Conservation (phyloP, 78 protist genomes). For the Protostelium mycophagum region DNA sequence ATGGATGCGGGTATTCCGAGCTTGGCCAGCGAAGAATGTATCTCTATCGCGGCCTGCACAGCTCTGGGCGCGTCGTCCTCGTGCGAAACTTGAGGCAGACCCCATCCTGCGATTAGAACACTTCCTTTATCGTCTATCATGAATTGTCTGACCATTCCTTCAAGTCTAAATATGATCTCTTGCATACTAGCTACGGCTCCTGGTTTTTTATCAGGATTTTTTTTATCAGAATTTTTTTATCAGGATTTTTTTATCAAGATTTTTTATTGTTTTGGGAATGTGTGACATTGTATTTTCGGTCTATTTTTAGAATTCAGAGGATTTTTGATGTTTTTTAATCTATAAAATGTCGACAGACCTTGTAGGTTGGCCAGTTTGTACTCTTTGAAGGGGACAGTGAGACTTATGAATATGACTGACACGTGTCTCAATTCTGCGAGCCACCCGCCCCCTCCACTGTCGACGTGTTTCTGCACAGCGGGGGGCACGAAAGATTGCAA, state of each 20-base stretch:
- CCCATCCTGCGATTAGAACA: slow-evolving; percentile 70
- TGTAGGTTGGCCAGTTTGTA: neutral
- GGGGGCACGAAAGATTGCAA: slow-evolving; percentile 36
- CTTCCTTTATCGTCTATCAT: slow-evolving; percentile 72
- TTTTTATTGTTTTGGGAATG: too few relatives aligned
- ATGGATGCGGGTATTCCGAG: slow-evolving; percentile 27
- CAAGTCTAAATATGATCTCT: slow-evolving; percentile 33
- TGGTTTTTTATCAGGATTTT: neutral
- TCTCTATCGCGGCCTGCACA: slow-evolving; percentile 57
- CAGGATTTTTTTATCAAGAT: too few relatives aligned
- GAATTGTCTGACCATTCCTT: slow-evolving; percentile 62
- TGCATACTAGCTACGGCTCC: slow-evolving; percentile 31
- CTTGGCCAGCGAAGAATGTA: slow-evolving; percentile 29
- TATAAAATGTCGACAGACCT: neutral
- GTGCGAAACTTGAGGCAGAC: slow-evolving; percentile 55
- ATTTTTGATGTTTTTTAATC: too few relatives aligned
- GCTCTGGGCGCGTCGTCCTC: slow-evolving; percentile 76
- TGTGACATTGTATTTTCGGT: too few relatives aligned
- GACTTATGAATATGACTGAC: slow-evolving; percentile 43
- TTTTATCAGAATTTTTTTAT: too few relatives aligned
- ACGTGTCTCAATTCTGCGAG: slow-evolving; percentile 64
- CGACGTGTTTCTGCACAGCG: slow-evolving; percentile 33
- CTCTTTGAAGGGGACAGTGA: slow-evolving; percentile 6
- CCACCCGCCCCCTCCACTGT: slow-evolving; percentile 11
- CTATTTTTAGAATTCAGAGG: too few relatives aligned